These are phyloP conservation scores for Sporothrix luriei DNA, from an alignment of 2,329 filamentous ascomycete species.

Conservation along the genomic window DNA sequence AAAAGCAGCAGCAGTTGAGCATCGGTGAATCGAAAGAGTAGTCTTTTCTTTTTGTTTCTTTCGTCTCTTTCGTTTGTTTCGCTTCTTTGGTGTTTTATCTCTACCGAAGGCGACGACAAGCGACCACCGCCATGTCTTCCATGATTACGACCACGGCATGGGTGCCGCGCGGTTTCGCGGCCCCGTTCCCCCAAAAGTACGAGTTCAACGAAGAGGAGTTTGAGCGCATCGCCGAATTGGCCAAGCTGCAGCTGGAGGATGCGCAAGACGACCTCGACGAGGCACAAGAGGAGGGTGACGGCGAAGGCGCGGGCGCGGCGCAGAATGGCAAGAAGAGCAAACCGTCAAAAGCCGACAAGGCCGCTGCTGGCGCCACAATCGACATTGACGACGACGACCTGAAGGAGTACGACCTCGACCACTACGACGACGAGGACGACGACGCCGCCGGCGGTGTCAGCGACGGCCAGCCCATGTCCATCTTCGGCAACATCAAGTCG, in stretches of 20 bases:
- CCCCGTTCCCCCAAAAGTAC: constrained; percentile 74
- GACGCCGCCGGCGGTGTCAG: constrained; percentile 55
- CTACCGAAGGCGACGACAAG: not conserved
- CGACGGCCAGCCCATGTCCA: constrained; percentile 68
- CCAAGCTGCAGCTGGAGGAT: constrained; percentile 82
- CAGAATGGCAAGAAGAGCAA: constrained; percentile 39
- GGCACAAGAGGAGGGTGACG: constrained; percentile 52
- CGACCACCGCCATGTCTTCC: constrained; percentile 35
- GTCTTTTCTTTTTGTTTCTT: constrained; percentile 9
- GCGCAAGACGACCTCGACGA: constrained; percentile 82
- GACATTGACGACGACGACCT: constrained; percentile 77
- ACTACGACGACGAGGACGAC: constrained; percentile 85
- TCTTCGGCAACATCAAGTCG: constrained; percentile 94
- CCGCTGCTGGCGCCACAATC: constrained; percentile 44
- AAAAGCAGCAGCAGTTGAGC: constrained; percentile 4
- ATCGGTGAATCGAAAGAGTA: not conserved
- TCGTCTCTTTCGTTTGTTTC: not conserved
- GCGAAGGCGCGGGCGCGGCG: constrained; percentile 28
- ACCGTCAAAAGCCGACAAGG: constrained; percentile 42
- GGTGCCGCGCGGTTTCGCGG: constrained; percentile 76
- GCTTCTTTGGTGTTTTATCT: not conserved
- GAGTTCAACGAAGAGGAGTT: constrained; percentile 76
- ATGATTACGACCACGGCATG: constrained; percentile 75
- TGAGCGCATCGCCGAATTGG: constrained; percentile 72
- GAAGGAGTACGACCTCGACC: constrained; percentile 93